Evolutionary conservation across 2,329 filamentous ascomycete species (phyloP).

Genomic region (Cladosporium cucumerinum): DNA sequence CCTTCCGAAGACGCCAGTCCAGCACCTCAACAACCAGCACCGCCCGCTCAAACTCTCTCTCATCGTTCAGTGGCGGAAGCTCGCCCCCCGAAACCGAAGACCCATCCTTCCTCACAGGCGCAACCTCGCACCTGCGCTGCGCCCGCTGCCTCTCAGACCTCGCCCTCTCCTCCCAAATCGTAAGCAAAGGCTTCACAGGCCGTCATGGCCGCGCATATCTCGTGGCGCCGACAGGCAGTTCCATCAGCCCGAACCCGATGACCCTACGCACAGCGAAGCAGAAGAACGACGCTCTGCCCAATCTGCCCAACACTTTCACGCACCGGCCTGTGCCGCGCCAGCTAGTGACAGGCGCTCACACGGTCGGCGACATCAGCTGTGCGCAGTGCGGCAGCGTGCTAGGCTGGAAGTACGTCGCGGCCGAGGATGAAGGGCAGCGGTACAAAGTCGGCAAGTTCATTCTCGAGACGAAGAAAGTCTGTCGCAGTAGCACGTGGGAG

Average conservation of each 20-base stretch:
- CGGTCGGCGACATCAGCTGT: constrained; percentile 59
- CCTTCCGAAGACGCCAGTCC: constrained; percentile 47
- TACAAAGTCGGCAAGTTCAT: constrained; percentile 69
- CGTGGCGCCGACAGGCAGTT: constrained; percentile 47
- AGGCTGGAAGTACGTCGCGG: constrained; percentile 64
- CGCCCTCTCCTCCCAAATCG: constrained; percentile 55
- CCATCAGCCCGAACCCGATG: constrained; percentile 21
- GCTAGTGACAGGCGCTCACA: constrained; percentile 61
- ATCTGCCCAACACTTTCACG: constrained; percentile 58
- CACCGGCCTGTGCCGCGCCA: constrained; percentile 56
- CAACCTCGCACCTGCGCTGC: constrained; percentile 57
- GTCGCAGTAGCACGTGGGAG: constrained; percentile 53
- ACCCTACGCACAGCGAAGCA: constrained; percentile 24
- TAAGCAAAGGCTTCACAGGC: constrained; percentile 47
- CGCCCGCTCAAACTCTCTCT: constrained; percentile 31
- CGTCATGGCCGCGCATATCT: constrained; percentile 63
- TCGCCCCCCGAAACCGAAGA: constrained; percentile 18
- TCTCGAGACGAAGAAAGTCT: constrained; percentile 57
- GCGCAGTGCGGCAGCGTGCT: constrained; percentile 54
- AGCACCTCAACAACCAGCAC: constrained; percentile 37
- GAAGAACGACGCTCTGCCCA: constrained; percentile 30
- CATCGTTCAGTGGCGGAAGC: constrained; percentile 7
- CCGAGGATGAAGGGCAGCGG: constrained; percentile 58
- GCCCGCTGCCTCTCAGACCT: constrained; percentile 58
- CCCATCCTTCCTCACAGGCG: constrained; percentile 42